Conservation (phyloP, 768 basidiomycete genomes). For the Trametopsis cervina region DNA sequence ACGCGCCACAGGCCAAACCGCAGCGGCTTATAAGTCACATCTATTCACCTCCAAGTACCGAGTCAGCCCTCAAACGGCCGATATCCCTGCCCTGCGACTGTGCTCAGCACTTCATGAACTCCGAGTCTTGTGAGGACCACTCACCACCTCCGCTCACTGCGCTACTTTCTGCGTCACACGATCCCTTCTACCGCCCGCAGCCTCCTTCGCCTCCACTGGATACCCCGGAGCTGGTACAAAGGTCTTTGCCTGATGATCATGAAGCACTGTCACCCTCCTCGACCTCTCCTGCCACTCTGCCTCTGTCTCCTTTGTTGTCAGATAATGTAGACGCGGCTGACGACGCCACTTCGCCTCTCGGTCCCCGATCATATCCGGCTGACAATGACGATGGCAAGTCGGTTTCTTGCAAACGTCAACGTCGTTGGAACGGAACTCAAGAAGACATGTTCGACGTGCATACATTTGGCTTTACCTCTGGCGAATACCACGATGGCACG, state of each 20-base stretch:
- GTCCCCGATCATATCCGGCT: background rate
- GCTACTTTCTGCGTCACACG: conserved; percentile 6
- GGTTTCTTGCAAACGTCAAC: conserved; percentile 1
- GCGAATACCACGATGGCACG: background rate
- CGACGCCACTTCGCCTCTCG: background rate
- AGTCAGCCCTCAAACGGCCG: background rate
- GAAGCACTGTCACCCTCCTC: conserved; percentile 2
- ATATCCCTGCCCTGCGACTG: background rate
- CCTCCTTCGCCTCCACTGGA: conserved; percentile 12
- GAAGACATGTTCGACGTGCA: background rate
- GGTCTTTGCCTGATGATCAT: conserved; percentile 1
- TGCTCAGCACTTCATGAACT: background rate
- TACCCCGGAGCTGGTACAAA: conserved; percentile 11
- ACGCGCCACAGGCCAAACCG: background rate
- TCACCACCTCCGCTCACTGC: background rate
- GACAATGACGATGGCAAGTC: background rate
- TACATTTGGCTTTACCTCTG: background rate
- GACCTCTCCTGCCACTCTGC: conserved; percentile 3
- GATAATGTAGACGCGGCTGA: background rate
- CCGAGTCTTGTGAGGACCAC: background rate
- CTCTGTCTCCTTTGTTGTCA: background rate
- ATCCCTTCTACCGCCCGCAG: conserved; percentile 6
- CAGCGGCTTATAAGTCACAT: background rate
- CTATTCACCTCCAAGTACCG: conserved; percentile 3
- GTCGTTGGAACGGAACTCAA: conserved; percentile 3